Percentiles rank a stretch among this genome's conserved stretches.
Evolutionary conservation across 495 filamentous ascomycete genomes (phyloP).

Genomic region (Aspergillus indologenus): DNA sequence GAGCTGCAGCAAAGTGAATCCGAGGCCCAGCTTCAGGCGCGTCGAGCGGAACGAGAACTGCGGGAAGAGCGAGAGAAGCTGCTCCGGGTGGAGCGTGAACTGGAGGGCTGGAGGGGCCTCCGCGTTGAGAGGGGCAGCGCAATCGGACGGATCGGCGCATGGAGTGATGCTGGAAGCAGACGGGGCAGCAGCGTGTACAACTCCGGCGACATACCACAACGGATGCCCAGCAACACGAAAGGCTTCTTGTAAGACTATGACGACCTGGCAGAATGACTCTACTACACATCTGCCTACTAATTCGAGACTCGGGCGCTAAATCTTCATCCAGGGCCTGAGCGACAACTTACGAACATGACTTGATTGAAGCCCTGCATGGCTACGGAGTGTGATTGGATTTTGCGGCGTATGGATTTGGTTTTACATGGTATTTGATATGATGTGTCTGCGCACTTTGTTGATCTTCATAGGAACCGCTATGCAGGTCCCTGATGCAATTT

Average conservation of each 20-base stretch:
- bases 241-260: conserved; percentile 43
- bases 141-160: conserved; percentile 32
- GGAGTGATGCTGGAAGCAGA: conserved; percentile 43
- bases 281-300: conserved; percentile 9
- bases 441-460: conserved; percentile 16
- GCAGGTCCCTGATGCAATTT: background rate
- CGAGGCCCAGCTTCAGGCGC: conserved; percentile 70
- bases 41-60: conserved; percentile 84
- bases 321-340: conserved; percentile 18
- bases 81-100: conserved; percentile 78
- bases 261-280: conserved; percentile 19
- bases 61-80: conserved; percentile 84
- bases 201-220: conserved; percentile 38
- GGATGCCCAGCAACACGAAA: conserved; percentile 50
- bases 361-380: conserved; percentile 17
- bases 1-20: conserved; percentile 86
- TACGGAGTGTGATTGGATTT: conserved; percentile 12
- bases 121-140: conserved; percentile 57
- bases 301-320: conserved; percentile 15
- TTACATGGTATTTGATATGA: conserved; percentile 12
- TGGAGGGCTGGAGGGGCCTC: conserved; percentile 79
- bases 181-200: conserved; percentile 39
- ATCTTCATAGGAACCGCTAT: conserved; percentile 5
- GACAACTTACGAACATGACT: conserved; percentile 22
- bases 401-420: conserved; percentile 12